These are phyloP conservation scores for Arabidopsis suecica DNA, from an alignment of 345 rosid species.

Conservation along the genomic window DNA sequence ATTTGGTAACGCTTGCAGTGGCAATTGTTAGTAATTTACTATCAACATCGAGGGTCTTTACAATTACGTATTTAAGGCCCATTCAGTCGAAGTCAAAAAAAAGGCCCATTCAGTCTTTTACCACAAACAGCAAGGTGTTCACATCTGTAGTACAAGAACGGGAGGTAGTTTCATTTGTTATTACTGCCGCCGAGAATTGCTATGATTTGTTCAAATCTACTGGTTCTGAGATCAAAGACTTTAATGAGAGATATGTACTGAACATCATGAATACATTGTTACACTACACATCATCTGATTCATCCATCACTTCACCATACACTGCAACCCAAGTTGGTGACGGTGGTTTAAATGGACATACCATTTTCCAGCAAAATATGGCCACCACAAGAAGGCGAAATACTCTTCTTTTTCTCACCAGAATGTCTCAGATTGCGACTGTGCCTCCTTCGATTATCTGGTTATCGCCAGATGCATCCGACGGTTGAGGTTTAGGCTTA, in stretches of 20 bases:
- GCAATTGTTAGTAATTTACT: no score
- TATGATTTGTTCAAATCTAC: background rate
- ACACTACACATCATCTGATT: background rate
- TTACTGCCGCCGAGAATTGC: no score
- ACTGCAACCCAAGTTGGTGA: background rate
- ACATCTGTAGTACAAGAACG: background rate
- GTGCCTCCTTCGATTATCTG: conserved; percentile 73
- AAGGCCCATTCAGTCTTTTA: background rate
- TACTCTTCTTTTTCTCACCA: conserved; percentile 7
- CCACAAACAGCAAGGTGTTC: background rate
- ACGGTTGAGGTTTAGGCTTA: conserved; percentile 57
- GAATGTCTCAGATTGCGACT: conserved; percentile 59
- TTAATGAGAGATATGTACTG: conserved; percentile 13
- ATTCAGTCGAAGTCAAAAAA: no score
- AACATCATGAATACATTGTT: background rate
- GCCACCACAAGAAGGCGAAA: conserved; percentile 5
- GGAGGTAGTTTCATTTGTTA: background rate
- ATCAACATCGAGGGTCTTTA: no score
- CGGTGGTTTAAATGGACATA: background rate
- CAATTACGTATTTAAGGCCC: no score
- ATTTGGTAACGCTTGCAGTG: no score
- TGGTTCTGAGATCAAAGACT: conserved; percentile 10
- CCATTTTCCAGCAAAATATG: background rate
- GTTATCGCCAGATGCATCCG: conserved; percentile 76
- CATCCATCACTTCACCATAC: background rate